Evolutionary conservation across 345 rosid genomes (phyloP), one percentile per base, ranked within the genome.

Genomic region (Eucalyptus cloeziana): DNA sequence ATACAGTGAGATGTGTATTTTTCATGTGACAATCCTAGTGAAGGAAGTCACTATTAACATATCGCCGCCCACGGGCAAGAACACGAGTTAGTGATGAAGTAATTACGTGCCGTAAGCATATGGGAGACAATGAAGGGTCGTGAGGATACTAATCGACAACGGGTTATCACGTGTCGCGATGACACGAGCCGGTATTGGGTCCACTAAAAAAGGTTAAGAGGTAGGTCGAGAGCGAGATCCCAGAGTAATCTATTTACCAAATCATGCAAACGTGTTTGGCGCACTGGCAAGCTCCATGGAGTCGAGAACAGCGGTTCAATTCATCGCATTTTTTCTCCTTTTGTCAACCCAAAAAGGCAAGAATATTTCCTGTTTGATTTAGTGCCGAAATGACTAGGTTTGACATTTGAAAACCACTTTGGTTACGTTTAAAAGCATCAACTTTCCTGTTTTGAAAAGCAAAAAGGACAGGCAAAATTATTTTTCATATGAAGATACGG

Each of bases 91-190:
- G 19, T 16, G 22, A 31, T 5, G 6, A 16, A 67, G 43, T 31
- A 6, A 30, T 6, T 12, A 7, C 76, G 8, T 21, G 47, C 22
- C 27, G 14, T 2, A 22, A 37, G 27, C 27, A 19, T 37, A 3
- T 19, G 22, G 8, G 21, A 47, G 45, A 45, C 83, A 4, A 7
- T 9, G 8, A 21, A 76, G 5, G 45, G 47, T 76, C 15, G 5
- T 25, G 3, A 5, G 14, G 27, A 37, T 3, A 19, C 7, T 8
- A 21, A 6, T 11, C 15, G 7, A 11, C 25, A 22, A 0, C 0
- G 4, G 8, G 27, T 22, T 5, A 10, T 71, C 25, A 37, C 83
- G 3, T 7, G 8, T 21, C 83, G 6, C 13, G 27, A 21, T 27
- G 7, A 11, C 45, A 37, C 14, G 14, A 43, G 3, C 83, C 2